Evolutionary conservation across 2,329 filamentous ascomycete genomes (phyloP).

Genomic region (Aureobasidium sp.): DNA sequence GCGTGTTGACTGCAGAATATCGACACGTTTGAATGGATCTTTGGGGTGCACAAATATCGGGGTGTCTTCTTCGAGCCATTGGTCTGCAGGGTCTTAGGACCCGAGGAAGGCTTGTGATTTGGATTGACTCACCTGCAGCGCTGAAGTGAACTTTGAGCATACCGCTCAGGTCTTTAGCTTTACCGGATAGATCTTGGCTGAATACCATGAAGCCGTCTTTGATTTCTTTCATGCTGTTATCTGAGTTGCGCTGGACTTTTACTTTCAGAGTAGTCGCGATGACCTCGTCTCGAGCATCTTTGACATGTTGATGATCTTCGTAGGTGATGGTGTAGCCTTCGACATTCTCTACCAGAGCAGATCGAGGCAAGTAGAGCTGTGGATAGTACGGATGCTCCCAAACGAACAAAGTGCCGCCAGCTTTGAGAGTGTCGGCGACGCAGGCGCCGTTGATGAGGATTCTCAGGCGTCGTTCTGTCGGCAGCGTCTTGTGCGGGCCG

Average conservation of each 20-base stretch:
- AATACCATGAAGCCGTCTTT: constrained; percentile 29
- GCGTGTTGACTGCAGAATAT: constrained; percentile 52
- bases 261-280: constrained; percentile 25
- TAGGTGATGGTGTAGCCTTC: constrained; percentile 3
- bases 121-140: constrained; percentile 12
- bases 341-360: constrained; percentile 14
- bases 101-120: neutral
- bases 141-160: constrained; percentile 18
- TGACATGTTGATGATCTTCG: constrained; percentile 22
- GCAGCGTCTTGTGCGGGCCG: constrained; percentile 32
- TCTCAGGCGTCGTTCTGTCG: constrained; percentile 28
- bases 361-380: constrained; percentile 32
- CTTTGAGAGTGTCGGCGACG: constrained; percentile 30
- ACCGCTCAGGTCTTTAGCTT: constrained; percentile 4
- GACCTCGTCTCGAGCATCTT: constrained; percentile 16
- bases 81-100: constrained; percentile 24
- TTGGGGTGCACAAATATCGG: constrained; percentile 58
- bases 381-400: constrained; percentile 45
- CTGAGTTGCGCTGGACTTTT: constrained; percentile 16
- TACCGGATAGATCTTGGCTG: constrained; percentile 17
- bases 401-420: constrained; percentile 29
- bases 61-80: constrained; percentile 53
- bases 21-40: constrained; percentile 60
- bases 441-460: constrained; percentile 29
- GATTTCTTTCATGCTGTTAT: neutral